These are phyloP conservation scores for Linnemannia zychae DNA, from an alignment of 192 early-diverging fungal species.

Conservation along the genomic window DNA sequence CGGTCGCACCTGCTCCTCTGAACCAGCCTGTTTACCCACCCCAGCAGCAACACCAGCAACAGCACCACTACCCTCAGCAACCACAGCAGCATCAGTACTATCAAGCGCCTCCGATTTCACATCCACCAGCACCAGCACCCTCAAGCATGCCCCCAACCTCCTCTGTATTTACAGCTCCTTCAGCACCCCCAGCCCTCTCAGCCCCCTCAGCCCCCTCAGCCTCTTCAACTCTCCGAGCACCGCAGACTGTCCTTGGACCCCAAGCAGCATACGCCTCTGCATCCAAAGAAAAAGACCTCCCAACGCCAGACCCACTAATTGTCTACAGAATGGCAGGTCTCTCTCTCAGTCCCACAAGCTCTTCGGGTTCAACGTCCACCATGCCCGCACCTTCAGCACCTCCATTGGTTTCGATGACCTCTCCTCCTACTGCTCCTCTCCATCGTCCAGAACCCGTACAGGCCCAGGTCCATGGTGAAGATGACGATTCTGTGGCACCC, in stretches of 20 bases:
- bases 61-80: background rate
- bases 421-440: background rate
- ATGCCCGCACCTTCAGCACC: conserved; percentile 8
- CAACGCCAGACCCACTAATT: conserved; percentile 15
- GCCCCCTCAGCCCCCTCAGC: background rate
- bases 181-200: background rate
- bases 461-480: background rate
- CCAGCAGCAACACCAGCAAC: background rate
- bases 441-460: background rate
- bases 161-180: background rate
- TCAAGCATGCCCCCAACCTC: background rate
- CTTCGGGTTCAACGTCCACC: background rate
- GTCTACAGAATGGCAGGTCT: conserved; percentile 25
- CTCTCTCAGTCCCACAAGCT: background rate
- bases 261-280: background rate
- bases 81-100: background rate
- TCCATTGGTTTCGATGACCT: background rate
- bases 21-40: background rate
- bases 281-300: background rate
- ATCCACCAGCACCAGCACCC: background rate
- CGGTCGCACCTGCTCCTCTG: conserved; percentile 15
- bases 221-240: too few species aligned
- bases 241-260: too few species aligned
- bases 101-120: background rate
- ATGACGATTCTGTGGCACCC: conserved; percentile 15